Evolutionary conservation across 176 grass and related monocot genomes (phyloP).

Genomic region (Triticum timopheevii): DNA sequence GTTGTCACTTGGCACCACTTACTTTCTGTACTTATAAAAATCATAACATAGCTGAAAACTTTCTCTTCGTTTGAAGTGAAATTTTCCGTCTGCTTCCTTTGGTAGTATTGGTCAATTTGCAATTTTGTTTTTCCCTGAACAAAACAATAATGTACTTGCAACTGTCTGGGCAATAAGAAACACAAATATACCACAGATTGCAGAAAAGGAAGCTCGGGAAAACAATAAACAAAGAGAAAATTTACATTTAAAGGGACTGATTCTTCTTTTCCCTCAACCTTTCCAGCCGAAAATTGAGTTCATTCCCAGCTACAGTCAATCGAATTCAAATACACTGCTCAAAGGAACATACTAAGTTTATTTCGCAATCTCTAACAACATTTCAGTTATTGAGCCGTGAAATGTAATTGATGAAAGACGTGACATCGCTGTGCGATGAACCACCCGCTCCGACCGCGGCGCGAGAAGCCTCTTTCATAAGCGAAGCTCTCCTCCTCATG

Average conservation of each 20-base stretch:
- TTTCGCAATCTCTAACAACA: not conserved
- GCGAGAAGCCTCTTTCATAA: not conserved
- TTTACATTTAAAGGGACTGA: no score
- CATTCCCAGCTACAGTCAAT: not conserved
- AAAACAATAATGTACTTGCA: not conserved
- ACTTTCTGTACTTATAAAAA: no score
- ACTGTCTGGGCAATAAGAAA: not conserved
- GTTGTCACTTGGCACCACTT: no score
- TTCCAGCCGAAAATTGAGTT: not conserved
- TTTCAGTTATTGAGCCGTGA: not conserved
- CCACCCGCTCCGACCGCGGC: slow-evolving; percentile 19
- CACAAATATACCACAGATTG: no score
- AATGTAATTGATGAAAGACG: slow-evolving; percentile 32
- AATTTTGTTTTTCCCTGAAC: not conserved
- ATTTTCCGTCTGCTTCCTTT: not conserved
- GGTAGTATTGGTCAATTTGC: not conserved
- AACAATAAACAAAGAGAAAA: no score
- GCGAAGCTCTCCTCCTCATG: slow-evolving; percentile 27
- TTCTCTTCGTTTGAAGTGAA: no score
- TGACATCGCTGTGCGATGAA: slow-evolving; percentile 17
- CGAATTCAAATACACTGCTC: not conserved
- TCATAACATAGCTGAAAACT: no score
- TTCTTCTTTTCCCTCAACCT: no score
- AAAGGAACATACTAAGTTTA: not conserved
- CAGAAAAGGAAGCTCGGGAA: no score